Evolutionary conservation across 2,329 filamentous ascomycete genomes (phyloP).

Genomic region (Venturia effusa): DNA sequence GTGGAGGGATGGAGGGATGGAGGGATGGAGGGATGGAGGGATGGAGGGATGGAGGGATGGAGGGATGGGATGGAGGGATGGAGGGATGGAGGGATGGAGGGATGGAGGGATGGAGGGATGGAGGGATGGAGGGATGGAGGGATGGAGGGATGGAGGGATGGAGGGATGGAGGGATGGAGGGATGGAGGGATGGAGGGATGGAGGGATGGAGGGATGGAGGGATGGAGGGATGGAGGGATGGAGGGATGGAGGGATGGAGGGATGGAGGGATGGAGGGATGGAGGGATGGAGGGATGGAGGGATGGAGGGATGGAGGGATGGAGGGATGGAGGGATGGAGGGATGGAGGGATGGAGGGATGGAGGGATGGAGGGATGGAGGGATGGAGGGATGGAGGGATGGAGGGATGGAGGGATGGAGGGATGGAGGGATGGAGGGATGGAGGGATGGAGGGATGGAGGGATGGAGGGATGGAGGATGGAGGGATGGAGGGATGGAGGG

Average conservation of each 20-base stretch:
- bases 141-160: neutral
- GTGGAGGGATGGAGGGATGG: neutral
- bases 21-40: neutral
- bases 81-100: neutral
- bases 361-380: conserved; percentile 3
- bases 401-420: neutral
- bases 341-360: neutral
- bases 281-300: neutral
- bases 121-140: neutral
- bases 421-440: too few species aligned
- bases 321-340: neutral
- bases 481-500: neutral
- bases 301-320: neutral
- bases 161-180: conserved; percentile 4
- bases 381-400: neutral
- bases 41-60: too few species aligned
- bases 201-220: neutral
- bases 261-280: conserved; percentile 7
- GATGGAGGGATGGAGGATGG: too few species aligned
- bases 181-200: neutral
- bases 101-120: neutral
- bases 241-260: neutral
- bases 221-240: neutral
- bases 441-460: neutral
- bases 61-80: neutral